Conservation (phyloP, 257 asterid species). For the Solanum chiquidenum region DNA sequence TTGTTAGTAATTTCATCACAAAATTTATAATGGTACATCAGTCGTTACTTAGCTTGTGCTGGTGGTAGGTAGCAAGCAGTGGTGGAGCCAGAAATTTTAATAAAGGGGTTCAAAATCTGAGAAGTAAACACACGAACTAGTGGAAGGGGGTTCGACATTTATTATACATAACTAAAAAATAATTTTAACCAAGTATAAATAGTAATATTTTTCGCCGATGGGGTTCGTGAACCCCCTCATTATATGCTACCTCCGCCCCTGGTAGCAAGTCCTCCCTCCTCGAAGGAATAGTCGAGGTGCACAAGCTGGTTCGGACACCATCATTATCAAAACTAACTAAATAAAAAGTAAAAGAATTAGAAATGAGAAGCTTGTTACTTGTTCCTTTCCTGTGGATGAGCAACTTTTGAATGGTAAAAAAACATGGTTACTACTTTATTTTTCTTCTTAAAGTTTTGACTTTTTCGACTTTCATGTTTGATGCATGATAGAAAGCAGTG, state of each 20-base stretch:
- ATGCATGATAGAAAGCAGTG: slow-evolving; percentile 46
- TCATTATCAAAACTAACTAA: neutral
- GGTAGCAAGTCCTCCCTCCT: neutral
- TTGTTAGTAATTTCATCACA: neutral
- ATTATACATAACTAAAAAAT: too few relatives aligned
- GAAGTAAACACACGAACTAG: too few relatives aligned
- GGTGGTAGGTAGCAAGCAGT: neutral
- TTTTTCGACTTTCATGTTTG: neutral
- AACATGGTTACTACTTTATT: neutral
- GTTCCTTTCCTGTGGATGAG: neutral
- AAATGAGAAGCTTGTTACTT: neutral
- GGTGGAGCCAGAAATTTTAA: too few relatives aligned
- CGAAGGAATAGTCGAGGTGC: neutral
- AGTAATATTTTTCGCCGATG: too few relatives aligned
- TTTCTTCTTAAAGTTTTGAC: neutral
- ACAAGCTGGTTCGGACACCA: neutral
- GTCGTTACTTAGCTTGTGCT: neutral
- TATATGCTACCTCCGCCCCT: too few relatives aligned
- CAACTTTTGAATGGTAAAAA: neutral
- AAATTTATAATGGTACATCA: neutral
- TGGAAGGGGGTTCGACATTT: too few relatives aligned
- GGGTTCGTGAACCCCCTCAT: too few relatives aligned
- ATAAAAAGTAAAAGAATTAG: neutral
- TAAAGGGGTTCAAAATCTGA: too few relatives aligned
- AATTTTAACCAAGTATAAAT: too few relatives aligned